phyloP scores from a whole-genome alignment of 768 basidiomycete genomes.

The Xerocomus potaroensis region DNA sequence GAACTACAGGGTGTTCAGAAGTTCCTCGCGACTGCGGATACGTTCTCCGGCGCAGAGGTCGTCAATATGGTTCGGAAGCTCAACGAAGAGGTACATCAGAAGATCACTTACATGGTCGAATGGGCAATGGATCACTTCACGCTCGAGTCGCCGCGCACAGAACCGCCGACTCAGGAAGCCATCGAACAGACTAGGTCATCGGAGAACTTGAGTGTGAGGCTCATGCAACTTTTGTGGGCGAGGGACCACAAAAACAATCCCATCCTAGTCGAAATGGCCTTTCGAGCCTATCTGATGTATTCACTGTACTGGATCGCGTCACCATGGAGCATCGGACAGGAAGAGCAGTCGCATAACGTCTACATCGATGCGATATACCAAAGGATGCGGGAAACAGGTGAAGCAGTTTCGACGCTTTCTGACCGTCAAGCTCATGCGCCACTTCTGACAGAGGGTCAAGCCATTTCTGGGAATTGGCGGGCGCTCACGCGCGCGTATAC shows the following conservation, averaged over 20 bases:
- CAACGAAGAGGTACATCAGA: constrained; percentile 44
- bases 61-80: constrained; percentile 37
- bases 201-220: constrained; percentile 9
- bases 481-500: constrained; percentile 31
- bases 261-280: constrained; percentile 30
- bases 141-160: constrained; percentile 11
- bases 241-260: constrained; percentile 25
- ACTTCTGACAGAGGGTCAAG: constrained; percentile 37
- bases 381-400: constrained; percentile 32
- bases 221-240: constrained; percentile 18
- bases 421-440: not conserved
- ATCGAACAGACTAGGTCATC: constrained; percentile 10
- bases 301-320: constrained; percentile 18
- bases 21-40: constrained; percentile 40
- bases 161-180: constrained; percentile 2
- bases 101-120: constrained; percentile 42
- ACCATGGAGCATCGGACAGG: constrained; percentile 20
- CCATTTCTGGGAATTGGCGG: constrained; percentile 41
- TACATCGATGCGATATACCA: constrained; percentile 29
- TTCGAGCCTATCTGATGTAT: constrained; percentile 25
- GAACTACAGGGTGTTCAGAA: constrained; percentile 41
- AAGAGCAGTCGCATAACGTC: constrained; percentile 13
- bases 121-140: constrained; percentile 37
- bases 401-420: constrained; percentile 6
- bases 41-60: constrained; percentile 42